Evolutionary conservation across 2,329 filamentous ascomycete genomes (phyloP).

Genomic region (Penicillium glabrum): DNA sequence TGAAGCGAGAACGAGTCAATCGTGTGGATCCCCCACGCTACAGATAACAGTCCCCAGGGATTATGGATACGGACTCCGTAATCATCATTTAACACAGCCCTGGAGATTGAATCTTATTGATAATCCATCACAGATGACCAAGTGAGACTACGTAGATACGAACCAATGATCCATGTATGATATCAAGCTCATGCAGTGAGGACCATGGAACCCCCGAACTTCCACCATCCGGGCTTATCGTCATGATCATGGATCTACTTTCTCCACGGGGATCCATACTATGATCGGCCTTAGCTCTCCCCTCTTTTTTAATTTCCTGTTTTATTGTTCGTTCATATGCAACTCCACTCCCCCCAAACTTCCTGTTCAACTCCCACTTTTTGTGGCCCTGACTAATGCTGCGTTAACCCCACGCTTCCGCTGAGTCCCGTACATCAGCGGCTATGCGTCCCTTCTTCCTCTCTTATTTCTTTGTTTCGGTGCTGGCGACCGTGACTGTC

Average conservation of each 20-base stretch:
- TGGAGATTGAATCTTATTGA: no score
- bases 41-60: neutral
- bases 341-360: slow-evolving; percentile 10
- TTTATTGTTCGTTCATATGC: slow-evolving; percentile 13
- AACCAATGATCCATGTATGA: neutral
- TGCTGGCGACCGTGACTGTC: slow-evolving; percentile 21
- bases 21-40: neutral
- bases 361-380: slow-evolving; percentile 7
- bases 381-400: slow-evolving; percentile 19
- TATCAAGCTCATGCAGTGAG: neutral
- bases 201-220: slow-evolving; percentile 3
- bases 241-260: slow-evolving; percentile 17
- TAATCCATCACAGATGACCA: no score
- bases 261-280: slow-evolving; percentile 23
- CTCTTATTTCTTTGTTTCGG: slow-evolving; percentile 13
- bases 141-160: no score
- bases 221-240: slow-evolving; percentile 10
- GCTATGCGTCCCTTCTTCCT: slow-evolving; percentile 13
- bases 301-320: slow-evolving; percentile 23
- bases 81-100: no score
- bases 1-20: neutral
- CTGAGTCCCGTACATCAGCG: slow-evolving; percentile 6
- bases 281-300: slow-evolving; percentile 23
- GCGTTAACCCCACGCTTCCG: slow-evolving; percentile 12
- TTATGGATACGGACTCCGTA: neutral